These are phyloP conservation scores for Talaromyces pinophilus DNA, from an alignment of 2,329 filamentous ascomycete species.

Conservation along the genomic window DNA sequence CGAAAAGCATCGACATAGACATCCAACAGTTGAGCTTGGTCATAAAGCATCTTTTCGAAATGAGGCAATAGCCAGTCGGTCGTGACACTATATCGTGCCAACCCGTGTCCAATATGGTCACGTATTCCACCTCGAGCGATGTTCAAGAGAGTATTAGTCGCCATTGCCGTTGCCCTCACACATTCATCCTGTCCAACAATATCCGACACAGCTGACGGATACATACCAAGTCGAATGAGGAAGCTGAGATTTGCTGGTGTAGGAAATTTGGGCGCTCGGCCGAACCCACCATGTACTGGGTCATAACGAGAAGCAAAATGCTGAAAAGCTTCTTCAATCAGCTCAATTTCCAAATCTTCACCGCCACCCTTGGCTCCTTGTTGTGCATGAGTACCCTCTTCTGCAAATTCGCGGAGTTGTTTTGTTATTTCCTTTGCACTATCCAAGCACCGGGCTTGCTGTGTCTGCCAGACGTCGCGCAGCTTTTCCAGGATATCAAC, in stretches of 20 bases:
- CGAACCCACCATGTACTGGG: slow-evolving; percentile 75
- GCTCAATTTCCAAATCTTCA: slow-evolving; percentile 80
- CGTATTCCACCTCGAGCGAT: slow-evolving; percentile 74
- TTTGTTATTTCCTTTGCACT: slow-evolving; percentile 80
- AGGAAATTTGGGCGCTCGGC: slow-evolving; percentile 79
- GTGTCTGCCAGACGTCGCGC: slow-evolving; percentile 71
- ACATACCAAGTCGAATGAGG: slow-evolving; percentile 71
- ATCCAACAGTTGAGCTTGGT: slow-evolving; percentile 82
- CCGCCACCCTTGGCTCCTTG: slow-evolving; percentile 51
- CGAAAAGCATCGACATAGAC: slow-evolving; percentile 87
- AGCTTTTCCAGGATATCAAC: slow-evolving; percentile 81
- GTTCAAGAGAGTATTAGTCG: slow-evolving; percentile 73
- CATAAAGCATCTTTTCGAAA: slow-evolving; percentile 96
- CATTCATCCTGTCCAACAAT: slow-evolving; percentile 85
- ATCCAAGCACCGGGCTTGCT: slow-evolving; percentile 77
- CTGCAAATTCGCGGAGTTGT: slow-evolving; percentile 82
- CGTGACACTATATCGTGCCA: slow-evolving; percentile 84
- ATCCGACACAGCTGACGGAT: slow-evolving; percentile 72
- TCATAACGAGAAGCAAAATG: slow-evolving; percentile 83
- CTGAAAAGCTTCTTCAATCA: slow-evolving; percentile 84
- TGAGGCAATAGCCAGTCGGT: slow-evolving; percentile 91
- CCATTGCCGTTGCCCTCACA: slow-evolving; percentile 73
- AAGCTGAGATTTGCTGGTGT: slow-evolving; percentile 84
- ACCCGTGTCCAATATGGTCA: slow-evolving; percentile 76
- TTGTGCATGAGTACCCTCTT: slow-evolving; percentile 69